Evolutionary conservation across 176 grass and related monocot species (phyloP).

Genomic region (Musa itinerans): DNA sequence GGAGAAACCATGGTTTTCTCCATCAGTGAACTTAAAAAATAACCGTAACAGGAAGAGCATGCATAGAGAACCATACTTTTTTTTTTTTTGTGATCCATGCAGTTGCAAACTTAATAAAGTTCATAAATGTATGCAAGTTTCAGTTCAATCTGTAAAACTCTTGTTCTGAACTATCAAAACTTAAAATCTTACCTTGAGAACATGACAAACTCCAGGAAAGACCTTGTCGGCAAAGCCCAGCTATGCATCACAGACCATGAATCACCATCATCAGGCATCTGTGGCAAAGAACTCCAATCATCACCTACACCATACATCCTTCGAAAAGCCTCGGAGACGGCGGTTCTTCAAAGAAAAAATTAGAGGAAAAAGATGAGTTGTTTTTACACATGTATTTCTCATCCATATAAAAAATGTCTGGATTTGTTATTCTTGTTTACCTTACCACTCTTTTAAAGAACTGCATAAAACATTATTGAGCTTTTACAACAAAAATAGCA

Average conservation of each 20-base stretch:
- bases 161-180: constrained; percentile 19
- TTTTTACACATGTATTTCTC: too few species aligned
- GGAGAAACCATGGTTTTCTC: too few species aligned
- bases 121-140: not conserved
- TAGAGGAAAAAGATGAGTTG: not conserved
- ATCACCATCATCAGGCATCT: constrained; percentile 64
- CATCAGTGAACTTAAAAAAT: too few species aligned
- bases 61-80: too few species aligned
- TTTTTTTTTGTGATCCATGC: too few species aligned
- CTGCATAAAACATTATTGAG: not conserved
- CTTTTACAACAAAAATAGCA: not conserved
- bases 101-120: not conserved
- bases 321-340: constrained; percentile 54
- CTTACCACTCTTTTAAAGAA: not conserved
- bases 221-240: constrained; percentile 84
- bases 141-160: not conserved
- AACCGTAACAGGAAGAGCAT: too few species aligned
- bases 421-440: not conserved
- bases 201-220: constrained; percentile 97
- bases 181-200: constrained; percentile 69
- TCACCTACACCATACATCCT: constrained; percentile 71
- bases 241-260: constrained; percentile 97
- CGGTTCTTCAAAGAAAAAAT: constrained; percentile 43
- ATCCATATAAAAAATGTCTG: not conserved
- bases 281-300: constrained; percentile 46